Conservation (phyloP, 169 alveolate genomes). For the Ichthyophthirius multifiliis region DNA sequence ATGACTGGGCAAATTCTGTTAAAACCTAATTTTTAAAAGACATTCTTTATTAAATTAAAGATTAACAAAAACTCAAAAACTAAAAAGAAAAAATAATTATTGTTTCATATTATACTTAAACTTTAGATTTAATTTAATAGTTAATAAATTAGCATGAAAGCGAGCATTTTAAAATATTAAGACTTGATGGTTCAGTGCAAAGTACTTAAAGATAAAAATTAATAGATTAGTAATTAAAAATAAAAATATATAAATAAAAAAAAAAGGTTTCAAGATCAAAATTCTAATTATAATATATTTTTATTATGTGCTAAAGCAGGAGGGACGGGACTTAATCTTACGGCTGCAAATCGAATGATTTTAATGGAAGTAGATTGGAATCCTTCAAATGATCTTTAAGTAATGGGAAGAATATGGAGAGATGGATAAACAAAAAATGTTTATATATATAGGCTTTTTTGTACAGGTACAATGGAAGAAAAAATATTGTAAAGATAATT, state of each 20-base stretch:
- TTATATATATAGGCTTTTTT: slow-evolving; percentile 93
- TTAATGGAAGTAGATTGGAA: slow-evolving; percentile 99
- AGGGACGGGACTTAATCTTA: slow-evolving; percentile 98
- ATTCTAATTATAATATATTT: slow-evolving; percentile 86
- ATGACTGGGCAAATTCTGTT: not conserved
- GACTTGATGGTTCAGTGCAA: slow-evolving; percentile 91
- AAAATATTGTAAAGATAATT: slow-evolving; percentile 89
- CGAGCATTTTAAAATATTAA: slow-evolving; percentile 80
- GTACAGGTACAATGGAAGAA: slow-evolving; percentile 99
- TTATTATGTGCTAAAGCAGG: slow-evolving; percentile 96
- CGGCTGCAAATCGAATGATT: slow-evolving; percentile 96
- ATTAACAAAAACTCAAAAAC: not conserved
- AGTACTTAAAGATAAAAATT: slow-evolving; percentile 84
- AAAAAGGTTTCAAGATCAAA: slow-evolving; percentile 85
- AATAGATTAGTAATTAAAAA: not conserved
- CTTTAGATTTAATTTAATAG: slow-evolving; percentile 87
- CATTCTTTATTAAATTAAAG: not conserved
- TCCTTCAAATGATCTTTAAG: slow-evolving; percentile 98
- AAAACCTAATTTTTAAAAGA: not conserved
- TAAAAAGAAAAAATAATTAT: slow-evolving; percentile 89
- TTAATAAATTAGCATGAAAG: slow-evolving; percentile 82
- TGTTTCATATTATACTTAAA: slow-evolving; percentile 90
- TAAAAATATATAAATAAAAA: not conserved
- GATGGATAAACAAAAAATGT: slow-evolving; percentile 96
- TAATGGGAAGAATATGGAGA: slow-evolving; percentile 96